These are phyloP conservation scores for Gautieria morchelliformis DNA, from an alignment of 768 basidiomycete species.

Conservation along the genomic window DNA sequence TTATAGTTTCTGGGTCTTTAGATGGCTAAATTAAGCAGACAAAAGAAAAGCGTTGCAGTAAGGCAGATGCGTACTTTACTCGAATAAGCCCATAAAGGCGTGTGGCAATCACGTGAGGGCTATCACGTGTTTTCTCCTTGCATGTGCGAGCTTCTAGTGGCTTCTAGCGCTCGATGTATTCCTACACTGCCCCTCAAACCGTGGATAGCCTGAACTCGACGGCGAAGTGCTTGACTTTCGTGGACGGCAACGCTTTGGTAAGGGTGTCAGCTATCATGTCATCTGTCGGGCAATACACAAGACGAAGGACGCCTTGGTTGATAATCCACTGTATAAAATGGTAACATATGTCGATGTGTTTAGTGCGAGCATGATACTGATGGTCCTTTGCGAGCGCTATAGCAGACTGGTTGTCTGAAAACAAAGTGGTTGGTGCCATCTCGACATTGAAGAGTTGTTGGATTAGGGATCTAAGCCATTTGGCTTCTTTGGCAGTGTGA, in stretches of 20 bases:
- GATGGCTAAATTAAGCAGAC: too few species aligned
- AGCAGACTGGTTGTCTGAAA: slow-evolving; percentile 20
- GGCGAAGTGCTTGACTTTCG: slow-evolving; percentile 7
- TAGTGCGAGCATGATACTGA: slow-evolving; percentile 22
- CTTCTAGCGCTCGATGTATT: too few species aligned
- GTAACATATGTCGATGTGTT: slow-evolving; percentile 29
- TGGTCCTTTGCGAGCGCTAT: slow-evolving; percentile 17
- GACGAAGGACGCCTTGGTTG: slow-evolving; percentile 13
- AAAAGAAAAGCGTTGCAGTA: too few species aligned
- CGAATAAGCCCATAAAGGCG: too few species aligned
- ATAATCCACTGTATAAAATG: slow-evolving; percentile 30
- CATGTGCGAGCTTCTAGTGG: too few species aligned
- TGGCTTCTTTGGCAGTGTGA: too few species aligned
- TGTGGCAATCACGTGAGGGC: too few species aligned
- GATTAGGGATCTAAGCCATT: slow-evolving; percentile 18
- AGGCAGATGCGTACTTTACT: too few species aligned
- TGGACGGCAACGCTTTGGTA: slow-evolving; percentile 23
- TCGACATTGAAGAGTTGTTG: slow-evolving; percentile 7
- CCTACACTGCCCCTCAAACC: slow-evolving; percentile 2
- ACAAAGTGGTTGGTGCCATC: slow-evolving; percentile 7
- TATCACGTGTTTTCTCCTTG: too few species aligned
- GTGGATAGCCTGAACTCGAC: not conserved
- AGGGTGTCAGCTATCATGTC: slow-evolving; percentile 26
- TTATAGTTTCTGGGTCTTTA: too few species aligned
- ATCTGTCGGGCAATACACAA: slow-evolving; percentile 19